phyloP scores from a whole-genome alignment of 1,284 basidiomycete genomes.

The Agaricales sp. region DNA sequence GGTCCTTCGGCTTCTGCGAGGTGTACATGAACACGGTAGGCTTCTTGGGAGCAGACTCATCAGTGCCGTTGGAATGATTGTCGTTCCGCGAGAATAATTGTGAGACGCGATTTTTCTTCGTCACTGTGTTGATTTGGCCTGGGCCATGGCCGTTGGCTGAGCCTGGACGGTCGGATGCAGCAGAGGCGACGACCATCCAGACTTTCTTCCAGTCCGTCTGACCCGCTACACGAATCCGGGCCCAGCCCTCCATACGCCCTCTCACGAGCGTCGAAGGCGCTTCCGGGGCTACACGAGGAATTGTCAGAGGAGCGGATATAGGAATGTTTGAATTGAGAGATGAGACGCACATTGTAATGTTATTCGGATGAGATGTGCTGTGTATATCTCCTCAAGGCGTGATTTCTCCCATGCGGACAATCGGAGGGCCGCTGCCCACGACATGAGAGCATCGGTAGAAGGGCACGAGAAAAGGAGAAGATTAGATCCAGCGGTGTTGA shows the following conservation, averaged over 20 bases:
- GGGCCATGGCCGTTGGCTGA: constrained; percentile 10
- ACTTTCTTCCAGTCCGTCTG: constrained; percentile 94
- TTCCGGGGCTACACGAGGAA: constrained; percentile 44
- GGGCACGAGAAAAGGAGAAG: constrained; percentile 85
- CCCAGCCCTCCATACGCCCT: constrained; percentile 88
- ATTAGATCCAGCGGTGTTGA: constrained; percentile 94
- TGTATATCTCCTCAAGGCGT: constrained; percentile 94
- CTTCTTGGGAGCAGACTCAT: constrained; percentile 20
- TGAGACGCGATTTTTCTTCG: constrained; percentile 59
- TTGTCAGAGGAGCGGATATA: background rate
- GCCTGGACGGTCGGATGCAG: constrained; percentile 17
- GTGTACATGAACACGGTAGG: constrained; percentile 49
- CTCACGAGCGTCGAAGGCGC: constrained; percentile 55
- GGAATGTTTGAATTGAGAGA: background rate
- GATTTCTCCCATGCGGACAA: constrained; percentile 94
- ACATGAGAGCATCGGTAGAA: constrained; percentile 55
- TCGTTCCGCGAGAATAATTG: constrained; percentile 45
- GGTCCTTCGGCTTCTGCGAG: constrained; percentile 58
- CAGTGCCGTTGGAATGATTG: constrained; percentile 8
- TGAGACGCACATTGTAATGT: constrained; percentile 32
- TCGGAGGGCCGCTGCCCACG: constrained; percentile 90
- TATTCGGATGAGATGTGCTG: constrained; percentile 84
- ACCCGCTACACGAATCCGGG: constrained; percentile 84
- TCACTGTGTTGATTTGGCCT: constrained; percentile 11
- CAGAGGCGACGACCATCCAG: constrained; percentile 72